A percentile compares a stretch with the other conserved stretches of the same genome.
Conservation (phyloP, 1,139 yeast genomes). For the Yamadazyma songkhlaensis region DNA sequence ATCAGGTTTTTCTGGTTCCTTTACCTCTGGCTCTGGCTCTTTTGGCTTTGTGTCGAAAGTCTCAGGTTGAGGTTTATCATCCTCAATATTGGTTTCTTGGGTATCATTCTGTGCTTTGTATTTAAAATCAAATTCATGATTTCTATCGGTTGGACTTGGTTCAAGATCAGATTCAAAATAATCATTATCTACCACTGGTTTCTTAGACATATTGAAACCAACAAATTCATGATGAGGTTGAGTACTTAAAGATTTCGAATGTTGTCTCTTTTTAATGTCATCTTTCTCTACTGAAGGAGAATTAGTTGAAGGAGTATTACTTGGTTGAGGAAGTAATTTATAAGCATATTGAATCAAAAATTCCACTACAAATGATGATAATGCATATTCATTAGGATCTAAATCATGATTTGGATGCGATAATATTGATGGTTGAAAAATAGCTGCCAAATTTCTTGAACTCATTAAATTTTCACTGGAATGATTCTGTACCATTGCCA, state of each 20-base stretch:
- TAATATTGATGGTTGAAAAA: slow-evolving; percentile 91
- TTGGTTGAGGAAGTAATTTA: slow-evolving; percentile 58
- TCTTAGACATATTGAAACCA: slow-evolving; percentile 15
- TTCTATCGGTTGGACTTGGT: slow-evolving; percentile 1
- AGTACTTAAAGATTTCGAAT: slow-evolving; percentile 59
- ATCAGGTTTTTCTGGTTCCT: slow-evolving; percentile 21
- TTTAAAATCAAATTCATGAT: not conserved
- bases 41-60: no score
- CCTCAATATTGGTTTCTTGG: no score
- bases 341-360: slow-evolving; percentile 86
- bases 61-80: not conserved
- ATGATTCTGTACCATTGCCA: slow-evolving; percentile 82
- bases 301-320: slow-evolving; percentile 1
- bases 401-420: slow-evolving; percentile 92
- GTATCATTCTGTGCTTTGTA: not conserved
- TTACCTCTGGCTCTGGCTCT: no score
- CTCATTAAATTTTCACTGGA: slow-evolving; percentile 84
- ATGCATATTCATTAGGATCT: slow-evolving; percentile 86
- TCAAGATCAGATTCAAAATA: slow-evolving; percentile 1
- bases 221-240: slow-evolving; percentile 48
- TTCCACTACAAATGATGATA: slow-evolving; percentile 84
- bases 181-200: slow-evolving; percentile 2
- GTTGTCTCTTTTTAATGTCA: slow-evolving; percentile 34
- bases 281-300: slow-evolving; percentile 1
- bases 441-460: slow-evolving; percentile 88